Evolutionary conservation across 2,329 filamentous ascomycete species (phyloP), one percentile per base, ranked within the genome.

Genomic region (Diaporthe longicolla): DNA sequence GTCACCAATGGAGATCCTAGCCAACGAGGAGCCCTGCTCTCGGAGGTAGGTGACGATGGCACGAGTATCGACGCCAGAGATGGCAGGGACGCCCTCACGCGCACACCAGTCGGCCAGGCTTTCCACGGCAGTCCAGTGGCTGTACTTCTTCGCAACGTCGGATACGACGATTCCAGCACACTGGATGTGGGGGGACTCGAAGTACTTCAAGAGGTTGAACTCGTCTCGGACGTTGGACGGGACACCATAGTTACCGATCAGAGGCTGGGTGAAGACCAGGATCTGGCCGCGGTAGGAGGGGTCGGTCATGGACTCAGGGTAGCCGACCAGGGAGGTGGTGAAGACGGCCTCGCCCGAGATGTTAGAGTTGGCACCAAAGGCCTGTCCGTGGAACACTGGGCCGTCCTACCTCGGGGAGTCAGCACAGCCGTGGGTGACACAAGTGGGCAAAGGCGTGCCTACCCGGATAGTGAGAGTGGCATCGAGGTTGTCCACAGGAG

Each of bases 201-300:
- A 99, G 89, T 98, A 97, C 87, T 97, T 97, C 83, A 98, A 89
- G 74, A 99, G 91, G 79, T 97, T 97, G 84, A 92, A 94, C 84
- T 95, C 87, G 84, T 99, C 97, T 77, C 95, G 93, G 80, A 92
- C 90, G 77, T 89, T 91, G 43, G 95, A 97, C 21, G 97, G 97
- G 24, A 99, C 96, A 79, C 97, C 97, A 83, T 99, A 99, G 90
- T 99, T 99, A 82, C 97, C 97, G 81, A 99, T 98, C 79, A 99
- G 87, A 48, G 97, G 97, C 84, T 98, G 95, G 78, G 97, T 99
- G 89, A 98, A 98, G 85, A 98, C 96, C 79, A 99, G 89, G 79
- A 99, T 98, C 88, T 99, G 97, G 78, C 97, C 94, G 78, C 93
- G 93, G 87, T 96, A 96, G 26, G 94, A 96, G 70, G 94, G 94